A percentile compares a stretch with the other conserved stretches of the same genome.
These are phyloP conservation scores for Penicillium sp. DNA, from an alignment of 2,329 filamentous ascomycete species.

Conservation along the genomic window DNA sequence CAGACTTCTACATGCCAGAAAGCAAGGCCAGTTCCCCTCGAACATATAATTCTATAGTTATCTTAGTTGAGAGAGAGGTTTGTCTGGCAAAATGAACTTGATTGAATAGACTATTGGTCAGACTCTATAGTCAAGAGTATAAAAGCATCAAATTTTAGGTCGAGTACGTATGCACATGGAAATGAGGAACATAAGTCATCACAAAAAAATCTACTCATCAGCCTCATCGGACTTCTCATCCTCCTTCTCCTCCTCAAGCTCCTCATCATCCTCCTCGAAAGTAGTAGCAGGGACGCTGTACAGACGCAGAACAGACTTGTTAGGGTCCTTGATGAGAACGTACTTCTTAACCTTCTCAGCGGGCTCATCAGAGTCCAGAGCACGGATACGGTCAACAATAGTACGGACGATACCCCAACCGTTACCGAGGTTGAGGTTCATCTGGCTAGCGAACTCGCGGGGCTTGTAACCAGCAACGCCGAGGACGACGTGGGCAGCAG, in stretches of 20 bases:
- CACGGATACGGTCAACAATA: constrained; percentile 76
- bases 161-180: constrained; percentile 20
- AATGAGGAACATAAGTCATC: constrained; percentile 14
- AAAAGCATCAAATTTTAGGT: constrained; percentile 14
- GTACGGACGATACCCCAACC: constrained; percentile 99
- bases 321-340: constrained; percentile 76
- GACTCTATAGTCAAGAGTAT: constrained; percentile 6
- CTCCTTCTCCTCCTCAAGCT: constrained; percentile 51
- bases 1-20: no score
- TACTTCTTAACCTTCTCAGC: constrained; percentile 48
- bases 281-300: constrained; percentile 86
- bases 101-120: constrained; percentile 1
- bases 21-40: no score
- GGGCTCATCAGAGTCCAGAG: constrained; percentile 42
- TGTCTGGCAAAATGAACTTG: not conserved
- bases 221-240: constrained; percentile 56
- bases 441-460: constrained; percentile 91
- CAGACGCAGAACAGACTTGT: constrained; percentile 89
- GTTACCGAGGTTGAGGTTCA: constrained; percentile 96
- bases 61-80: not conserved
- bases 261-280: constrained; percentile 84
- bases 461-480: constrained; percentile 98
- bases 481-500: constrained; percentile 91
- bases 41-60: not conserved
- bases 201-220: constrained; percentile 33